Percentiles rank a stretch among this genome's conserved stretches.
Evolutionary conservation across 2,329 filamentous ascomycete genomes (phyloP).

Genomic region (Hyphodiscus sp.): DNA sequence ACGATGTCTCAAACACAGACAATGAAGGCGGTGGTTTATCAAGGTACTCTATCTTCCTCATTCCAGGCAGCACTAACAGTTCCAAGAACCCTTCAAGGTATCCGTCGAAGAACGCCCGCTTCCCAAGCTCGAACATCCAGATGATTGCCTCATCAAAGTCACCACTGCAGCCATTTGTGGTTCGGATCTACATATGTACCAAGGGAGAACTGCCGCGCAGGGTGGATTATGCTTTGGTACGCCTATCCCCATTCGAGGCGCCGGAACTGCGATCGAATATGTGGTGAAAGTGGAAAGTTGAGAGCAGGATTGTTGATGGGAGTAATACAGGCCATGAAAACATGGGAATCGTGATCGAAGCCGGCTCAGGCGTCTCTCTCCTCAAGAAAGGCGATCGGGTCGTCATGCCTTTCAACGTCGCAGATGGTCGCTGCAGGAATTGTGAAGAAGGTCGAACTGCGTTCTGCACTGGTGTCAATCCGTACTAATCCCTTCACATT

Average conservation of each 20-base stretch:
- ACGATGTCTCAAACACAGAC: constrained; percentile 1
- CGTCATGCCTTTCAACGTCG: constrained; percentile 77
- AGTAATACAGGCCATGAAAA: constrained; percentile 69
- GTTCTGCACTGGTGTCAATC: constrained; percentile 64
- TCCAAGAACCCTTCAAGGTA: constrained; percentile 33
- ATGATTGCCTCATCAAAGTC: constrained; percentile 37
- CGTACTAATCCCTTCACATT: constrained; percentile 43
- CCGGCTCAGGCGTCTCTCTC: constrained; percentile 60
- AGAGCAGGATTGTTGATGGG: constrained; percentile 32
- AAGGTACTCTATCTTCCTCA: constrained; percentile 2
- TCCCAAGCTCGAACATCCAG: constrained; percentile 49
- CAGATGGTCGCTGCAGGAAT: constrained; percentile 78
- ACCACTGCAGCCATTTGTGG: constrained; percentile 31
- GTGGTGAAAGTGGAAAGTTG: constrained; percentile 31
- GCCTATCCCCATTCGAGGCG: constrained; percentile 1
- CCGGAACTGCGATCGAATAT: neutral
- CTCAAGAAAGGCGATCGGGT: constrained; percentile 70
- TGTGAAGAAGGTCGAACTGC: constrained; percentile 72
- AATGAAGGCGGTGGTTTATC: constrained; percentile 3
- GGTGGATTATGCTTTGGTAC: constrained; percentile 53
- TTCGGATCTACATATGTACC: constrained; percentile 49
- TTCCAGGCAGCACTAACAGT: neutral
- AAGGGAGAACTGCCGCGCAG: constrained; percentile 57
- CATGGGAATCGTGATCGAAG: constrained; percentile 65
- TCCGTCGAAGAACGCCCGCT: constrained; percentile 53